A percentile compares a stretch with the other conserved stretches of the same genome.
Evolutionary conservation across 192 early-diverging fungal genomes (phyloP).

Genomic region (Thamnidium elegans): DNA sequence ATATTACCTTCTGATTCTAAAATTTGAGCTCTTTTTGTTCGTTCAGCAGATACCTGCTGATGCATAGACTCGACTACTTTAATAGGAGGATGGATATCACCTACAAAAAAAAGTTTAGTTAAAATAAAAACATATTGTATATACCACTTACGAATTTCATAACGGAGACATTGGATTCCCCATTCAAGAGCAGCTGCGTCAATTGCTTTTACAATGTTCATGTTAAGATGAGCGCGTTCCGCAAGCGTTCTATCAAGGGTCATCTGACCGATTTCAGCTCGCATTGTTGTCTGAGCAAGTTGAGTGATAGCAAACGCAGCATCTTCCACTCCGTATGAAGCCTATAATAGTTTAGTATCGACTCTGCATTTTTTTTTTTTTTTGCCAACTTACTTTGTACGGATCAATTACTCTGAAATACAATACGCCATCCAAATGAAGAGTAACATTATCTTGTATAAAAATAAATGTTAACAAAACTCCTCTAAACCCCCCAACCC

Average conservation of each 20-base stretch:
- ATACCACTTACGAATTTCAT: conserved; percentile 73
- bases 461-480: conserved; percentile 1
- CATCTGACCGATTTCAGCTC: conserved; percentile 98
- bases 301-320: conserved; percentile 94
- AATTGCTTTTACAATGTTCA: conserved; percentile 93
- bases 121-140: not conserved
- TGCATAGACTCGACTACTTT: conserved; percentile 98
- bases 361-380: not conserved
- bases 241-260: conserved; percentile 93
- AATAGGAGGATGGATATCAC: conserved; percentile 90
- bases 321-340: conserved; percentile 92
- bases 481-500: not conserved
- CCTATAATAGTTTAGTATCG: conserved; percentile 29
- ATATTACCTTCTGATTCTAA: conserved; percentile 77
- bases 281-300: conserved; percentile 98
- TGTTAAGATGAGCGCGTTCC: conserved; percentile 88
- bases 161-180: conserved; percentile 94
- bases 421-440: conserved; percentile 94
- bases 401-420: conserved; percentile 94
- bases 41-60: conserved; percentile 94
- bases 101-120: conserved; percentile 13
- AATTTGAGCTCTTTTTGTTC: conserved; percentile 95
- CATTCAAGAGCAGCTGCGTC: conserved; percentile 89
- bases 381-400: conserved; percentile 59
- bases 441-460: conserved; percentile 86